Evolutionary conservation across 768 basidiomycete genomes (phyloP), one percentile per base, ranked within the genome.

Genomic region (Agrocybe pediades): DNA sequence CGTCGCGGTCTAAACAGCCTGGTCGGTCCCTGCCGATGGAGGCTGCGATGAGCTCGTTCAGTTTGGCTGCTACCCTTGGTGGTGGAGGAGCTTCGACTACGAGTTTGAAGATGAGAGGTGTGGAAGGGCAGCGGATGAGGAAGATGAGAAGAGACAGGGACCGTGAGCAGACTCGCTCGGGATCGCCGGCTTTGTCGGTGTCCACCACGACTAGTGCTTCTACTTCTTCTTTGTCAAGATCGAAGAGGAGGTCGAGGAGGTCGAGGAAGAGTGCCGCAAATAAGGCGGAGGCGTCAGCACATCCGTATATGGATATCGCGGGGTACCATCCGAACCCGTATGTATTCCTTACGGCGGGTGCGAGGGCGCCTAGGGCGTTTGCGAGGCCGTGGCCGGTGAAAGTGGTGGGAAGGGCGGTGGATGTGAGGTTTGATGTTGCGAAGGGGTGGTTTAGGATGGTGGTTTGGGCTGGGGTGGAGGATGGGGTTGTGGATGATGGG

Each of bases 301-400:
- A 36, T 30, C 36, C 36, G 3, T 19, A 36, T 19, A 36, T 39
- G 36, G 36, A 41, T 19, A 17, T 42, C n/a, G 53, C 53, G 9
- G 65, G 59, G 1, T 65, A 62, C 27, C 49, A 75, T 58, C 67
- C 74, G 9, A 84, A 84, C 63, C 78, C 83, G 1, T 88, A 82
- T 66, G 80, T 80, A 42, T 89, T 95, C 68, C 73, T 96, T 17
- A 90, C 90, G 3, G 84, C 93, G 58, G 95, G 96, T 7, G 85
- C 95, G 0, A 77, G 96, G 16, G 95, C 94, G 0, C 78, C 88
- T 19, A 79, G 85, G 17, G 93, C 96, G 0, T 95, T 97, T 70
- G 82, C 81, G 54, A 77, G 96, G 2, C 95, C 96, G 0, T 95
- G 82, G 74, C 92, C 95, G 0, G 70, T 76, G 9, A 87, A 85